Evolutionary conservation across 805 yeast genomes (phyloP), one percentile per base, ranked within the genome.

Genomic region (Groenewaldozyma tartarivorans): DNA sequence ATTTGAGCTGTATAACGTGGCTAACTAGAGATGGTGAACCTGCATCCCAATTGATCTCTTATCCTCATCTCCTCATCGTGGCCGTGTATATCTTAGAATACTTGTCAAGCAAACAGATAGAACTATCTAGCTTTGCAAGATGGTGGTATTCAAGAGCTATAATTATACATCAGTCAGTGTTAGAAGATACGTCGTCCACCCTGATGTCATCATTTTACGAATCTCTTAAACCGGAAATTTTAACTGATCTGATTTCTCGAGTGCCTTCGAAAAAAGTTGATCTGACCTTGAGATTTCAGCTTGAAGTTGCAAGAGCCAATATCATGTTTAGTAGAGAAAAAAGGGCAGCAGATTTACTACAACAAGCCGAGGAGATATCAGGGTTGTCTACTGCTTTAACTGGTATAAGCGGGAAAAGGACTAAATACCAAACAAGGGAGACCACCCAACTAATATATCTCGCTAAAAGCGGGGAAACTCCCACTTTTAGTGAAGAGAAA

Each of bases 341-440:
- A 3, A 38, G 39, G 19, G 56, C 62, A 4, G 41, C 44, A 15
- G 51, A 49, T 5, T 22, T 35, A 5, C 41, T 62, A 6, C 40
- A 41, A 2, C 40, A 33, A 13, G 64, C 59, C 2, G 44, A 46
- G 24, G 71, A 70, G 46, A 84, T 79, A 2, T 71, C 75, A 34
- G 69, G 71, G 11, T 55, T 80, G 7, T 75, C 87, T 0, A 72
- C 79, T 48, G 72, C 79, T 0, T 62, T 90, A 35, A 82, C 96
- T 1, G 97, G 97, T 49, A 83, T 92, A 42, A 78, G 78, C 50
- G 96, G 95, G 6, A 81, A 78, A 56, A 70, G 92, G 55, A 90
- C 97, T 3, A 83, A 83, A 58, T 84, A 67, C 57, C 97, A 90
- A 62, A 69, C 70, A 36, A 69, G 67, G 26, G 75, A 79, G n/a